Conservation (phyloP, 345 rosid species). For the Toxicodendron radicans region DNA sequence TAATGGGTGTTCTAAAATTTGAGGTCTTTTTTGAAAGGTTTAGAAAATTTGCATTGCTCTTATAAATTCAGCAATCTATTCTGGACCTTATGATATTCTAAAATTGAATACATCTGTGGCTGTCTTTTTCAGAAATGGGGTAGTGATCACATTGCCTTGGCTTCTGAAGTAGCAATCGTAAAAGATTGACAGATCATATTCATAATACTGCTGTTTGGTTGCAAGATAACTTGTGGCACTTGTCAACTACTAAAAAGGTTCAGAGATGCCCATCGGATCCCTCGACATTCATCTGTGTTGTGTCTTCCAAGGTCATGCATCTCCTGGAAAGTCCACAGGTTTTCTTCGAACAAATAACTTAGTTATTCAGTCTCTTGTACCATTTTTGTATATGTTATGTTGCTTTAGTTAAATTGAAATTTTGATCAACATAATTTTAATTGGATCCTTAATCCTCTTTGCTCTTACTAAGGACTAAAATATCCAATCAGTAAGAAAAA, state of each 20-base stretch:
- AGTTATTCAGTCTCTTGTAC: not conserved
- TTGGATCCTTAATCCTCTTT: not conserved
- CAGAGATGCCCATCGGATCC: not conserved
- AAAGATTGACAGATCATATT: constrained; percentile 18
- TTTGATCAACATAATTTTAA: not conserved
- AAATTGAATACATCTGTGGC: not conserved
- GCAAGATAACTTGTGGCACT: not conserved
- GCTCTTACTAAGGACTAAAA: not conserved
- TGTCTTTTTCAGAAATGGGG: constrained; percentile 83
- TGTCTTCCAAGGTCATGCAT: not conserved
- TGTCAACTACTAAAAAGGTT: constrained; percentile 10
- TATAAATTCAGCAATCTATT: not conserved
- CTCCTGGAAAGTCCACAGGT: not conserved
- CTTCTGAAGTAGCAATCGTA: constrained; percentile 69
- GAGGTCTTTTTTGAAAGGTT: constrained; percentile 1
- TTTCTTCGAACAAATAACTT: not conserved
- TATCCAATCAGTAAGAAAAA: not conserved
- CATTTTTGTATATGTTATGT: not conserved
- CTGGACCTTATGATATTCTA: not conserved
- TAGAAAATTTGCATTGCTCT: not conserved
- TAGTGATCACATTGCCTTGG: constrained; percentile 91
- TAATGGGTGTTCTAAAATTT: not conserved
- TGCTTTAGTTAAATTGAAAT: not conserved
- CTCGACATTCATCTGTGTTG: not conserved
- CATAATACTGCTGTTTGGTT: constrained; percentile 10